phyloP scores from a whole-genome alignment of 2,329 filamentous ascomycete genomes.

The Plenodomus biglobosus region DNA sequence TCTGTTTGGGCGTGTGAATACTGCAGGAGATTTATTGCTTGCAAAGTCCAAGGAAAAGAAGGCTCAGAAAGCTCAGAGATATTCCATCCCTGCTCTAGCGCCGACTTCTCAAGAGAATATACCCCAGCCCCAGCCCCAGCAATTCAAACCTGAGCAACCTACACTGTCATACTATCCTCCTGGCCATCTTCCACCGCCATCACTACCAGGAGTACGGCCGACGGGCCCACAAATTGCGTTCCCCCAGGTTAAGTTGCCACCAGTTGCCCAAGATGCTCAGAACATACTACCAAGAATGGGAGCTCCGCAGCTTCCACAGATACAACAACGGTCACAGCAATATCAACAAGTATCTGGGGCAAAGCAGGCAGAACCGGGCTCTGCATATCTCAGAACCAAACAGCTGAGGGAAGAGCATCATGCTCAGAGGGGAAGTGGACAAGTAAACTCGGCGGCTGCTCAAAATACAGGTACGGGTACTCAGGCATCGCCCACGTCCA shows the following conservation, averaged over 20 bases:
- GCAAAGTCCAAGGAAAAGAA: constrained; percentile 41
- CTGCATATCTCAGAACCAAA: constrained; percentile 27
- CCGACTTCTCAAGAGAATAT: constrained; percentile 19
- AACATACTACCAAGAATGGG: constrained; percentile 14
- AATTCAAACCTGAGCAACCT: constrained; percentile 19
- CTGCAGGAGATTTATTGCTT: constrained; percentile 26
- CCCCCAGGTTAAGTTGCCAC: constrained; percentile 14
- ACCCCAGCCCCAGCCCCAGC: constrained; percentile 20
- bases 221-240: constrained; percentile 13
- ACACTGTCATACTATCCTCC: constrained; percentile 18
- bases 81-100: constrained; percentile 19
- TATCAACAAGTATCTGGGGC: constrained; percentile 3
- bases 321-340: constrained; percentile 13
- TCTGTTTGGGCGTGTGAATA: constrained; percentile 47
- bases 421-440: constrained; percentile 8
- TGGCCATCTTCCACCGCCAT: constrained; percentile 13
- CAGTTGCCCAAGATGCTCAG: constrained; percentile 14
- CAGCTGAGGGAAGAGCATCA: constrained; percentile 26
- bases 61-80: constrained; percentile 33
- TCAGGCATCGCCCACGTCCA: constrained; percentile 1
- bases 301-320: constrained; percentile 1
- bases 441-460: constrained; percentile 7
- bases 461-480: constrained; percentile 6
- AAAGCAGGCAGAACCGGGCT: constrained; percentile 16
- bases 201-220: constrained; percentile 21